Percentiles rank a stretch among this genome's conserved stretches.
phyloP scores from a whole-genome alignment of 345 rosid genomes.

The Nephelium lappaceum region DNA sequence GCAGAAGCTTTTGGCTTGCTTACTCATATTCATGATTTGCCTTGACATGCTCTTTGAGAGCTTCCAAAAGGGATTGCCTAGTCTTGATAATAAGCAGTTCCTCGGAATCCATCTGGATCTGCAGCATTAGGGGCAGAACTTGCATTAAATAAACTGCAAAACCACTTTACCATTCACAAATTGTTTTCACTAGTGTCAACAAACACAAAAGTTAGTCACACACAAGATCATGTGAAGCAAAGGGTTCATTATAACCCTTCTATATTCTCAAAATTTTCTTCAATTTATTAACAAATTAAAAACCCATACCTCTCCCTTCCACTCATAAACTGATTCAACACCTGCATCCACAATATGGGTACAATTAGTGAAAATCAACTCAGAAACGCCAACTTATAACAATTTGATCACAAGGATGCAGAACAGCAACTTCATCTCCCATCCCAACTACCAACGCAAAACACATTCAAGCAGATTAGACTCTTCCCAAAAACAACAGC shows the following conservation, averaged over 20 bases:
- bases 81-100: slow-evolving; percentile 92
- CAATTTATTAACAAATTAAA: not conserved
- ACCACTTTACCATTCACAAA: not conserved
- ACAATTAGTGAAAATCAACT: slow-evolving; percentile 2
- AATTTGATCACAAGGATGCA: not conserved
- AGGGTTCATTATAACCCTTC: not conserved
- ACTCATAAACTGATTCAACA: slow-evolving; percentile 78
- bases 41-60: slow-evolving; percentile 81
- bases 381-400: not conserved
- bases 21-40: slow-evolving; percentile 98
- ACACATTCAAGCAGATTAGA: not conserved
- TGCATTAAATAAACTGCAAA: not conserved
- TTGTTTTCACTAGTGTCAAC: not conserved
- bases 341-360: slow-evolving; percentile 51
- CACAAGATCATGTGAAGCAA: slow-evolving; percentile 1
- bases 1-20: slow-evolving; percentile 41
- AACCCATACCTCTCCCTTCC: slow-evolving; percentile 86
- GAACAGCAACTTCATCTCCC: not conserved
- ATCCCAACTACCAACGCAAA: not conserved
- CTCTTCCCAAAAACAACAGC: not conserved
- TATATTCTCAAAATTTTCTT: not conserved
- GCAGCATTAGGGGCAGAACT: slow-evolving; percentile 25
- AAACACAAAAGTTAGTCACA: not conserved
- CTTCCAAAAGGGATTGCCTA: slow-evolving; percentile 76
- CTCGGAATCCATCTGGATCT: slow-evolving; percentile 85